Conservation (phyloP, 768 basidiomycete genomes). For the Lactarius sp. region DNA sequence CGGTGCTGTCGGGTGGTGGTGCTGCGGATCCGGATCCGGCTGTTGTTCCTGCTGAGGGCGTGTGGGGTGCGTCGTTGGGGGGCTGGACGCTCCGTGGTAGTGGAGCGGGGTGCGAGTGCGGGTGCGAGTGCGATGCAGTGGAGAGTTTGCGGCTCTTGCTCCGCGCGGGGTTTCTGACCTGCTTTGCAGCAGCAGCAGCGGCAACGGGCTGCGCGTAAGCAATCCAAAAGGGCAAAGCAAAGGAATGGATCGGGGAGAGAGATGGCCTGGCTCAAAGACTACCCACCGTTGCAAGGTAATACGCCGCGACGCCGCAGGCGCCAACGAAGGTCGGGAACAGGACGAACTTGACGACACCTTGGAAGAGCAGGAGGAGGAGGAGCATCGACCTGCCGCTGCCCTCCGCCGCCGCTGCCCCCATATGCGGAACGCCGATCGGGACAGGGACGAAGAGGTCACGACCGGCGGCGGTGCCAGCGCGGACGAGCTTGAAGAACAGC, state of each 20-base stretch:
- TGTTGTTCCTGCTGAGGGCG: no score
- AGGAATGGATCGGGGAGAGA: no score
- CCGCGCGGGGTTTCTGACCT: background rate
- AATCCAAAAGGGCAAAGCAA: background rate
- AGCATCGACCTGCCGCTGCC: background rate
- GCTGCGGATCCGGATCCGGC: no score
- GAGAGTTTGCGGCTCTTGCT: background rate
- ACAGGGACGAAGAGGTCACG: slow-evolving; percentile 4
- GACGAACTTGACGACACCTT: no score
- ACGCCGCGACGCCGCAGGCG: background rate
- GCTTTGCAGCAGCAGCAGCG: no score
- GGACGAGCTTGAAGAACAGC: slow-evolving; percentile 8
- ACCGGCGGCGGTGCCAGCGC: slow-evolving; percentile 1
- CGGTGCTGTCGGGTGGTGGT: background rate
- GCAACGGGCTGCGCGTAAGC: background rate
- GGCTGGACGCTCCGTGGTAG: background rate
- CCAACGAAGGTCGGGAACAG: background rate
- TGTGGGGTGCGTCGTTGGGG: background rate
- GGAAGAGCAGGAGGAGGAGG: background rate
- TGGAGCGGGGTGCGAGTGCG: background rate
- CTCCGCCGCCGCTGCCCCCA: no score
- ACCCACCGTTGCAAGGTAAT: background rate
- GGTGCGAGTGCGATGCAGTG: background rate
- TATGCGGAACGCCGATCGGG: background rate
- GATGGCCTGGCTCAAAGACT: no score